Evolutionary conservation across 306 rosid species (phyloP).

Genomic region (Quercus mongolica): DNA sequence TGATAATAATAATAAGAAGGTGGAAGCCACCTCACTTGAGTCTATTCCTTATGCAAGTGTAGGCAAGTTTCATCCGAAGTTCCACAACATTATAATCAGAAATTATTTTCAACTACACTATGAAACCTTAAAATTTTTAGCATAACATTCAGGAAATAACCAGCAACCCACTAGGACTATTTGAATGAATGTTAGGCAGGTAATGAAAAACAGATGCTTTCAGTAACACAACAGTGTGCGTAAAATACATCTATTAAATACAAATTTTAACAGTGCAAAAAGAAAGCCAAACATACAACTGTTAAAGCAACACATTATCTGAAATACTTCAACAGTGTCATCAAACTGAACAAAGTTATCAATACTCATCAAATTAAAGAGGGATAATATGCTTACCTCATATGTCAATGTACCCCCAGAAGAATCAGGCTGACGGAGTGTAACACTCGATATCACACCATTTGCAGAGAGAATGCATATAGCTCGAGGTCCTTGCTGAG

Average conservation of each 20-base stretch:
- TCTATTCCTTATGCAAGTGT: background rate
- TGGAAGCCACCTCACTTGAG: background rate
- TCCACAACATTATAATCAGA: background rate
- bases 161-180: too few relatives aligned
- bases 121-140: too few relatives aligned
- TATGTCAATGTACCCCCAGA: slow-evolving; percentile 84
- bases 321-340: background rate
- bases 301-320: background rate
- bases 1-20: too few relatives aligned
- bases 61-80: background rate
- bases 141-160: too few relatives aligned
- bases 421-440: slow-evolving; percentile 93
- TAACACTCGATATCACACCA: slow-evolving; percentile 90
- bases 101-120: background rate
- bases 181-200: too few relatives aligned
- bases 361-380: background rate
- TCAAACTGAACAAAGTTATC: background rate
- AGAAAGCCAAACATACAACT: background rate
- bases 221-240: too few relatives aligned
- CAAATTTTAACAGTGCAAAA: background rate
- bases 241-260: background rate
- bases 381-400: slow-evolving; percentile 50
- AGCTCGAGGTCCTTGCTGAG: slow-evolving; percentile 95
- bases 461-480: slow-evolving; percentile 89
- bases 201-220: too few relatives aligned